phyloP scores from a whole-genome alignment of 2,329 filamentous ascomycete genomes.

The Trichoderma sp. region DNA sequence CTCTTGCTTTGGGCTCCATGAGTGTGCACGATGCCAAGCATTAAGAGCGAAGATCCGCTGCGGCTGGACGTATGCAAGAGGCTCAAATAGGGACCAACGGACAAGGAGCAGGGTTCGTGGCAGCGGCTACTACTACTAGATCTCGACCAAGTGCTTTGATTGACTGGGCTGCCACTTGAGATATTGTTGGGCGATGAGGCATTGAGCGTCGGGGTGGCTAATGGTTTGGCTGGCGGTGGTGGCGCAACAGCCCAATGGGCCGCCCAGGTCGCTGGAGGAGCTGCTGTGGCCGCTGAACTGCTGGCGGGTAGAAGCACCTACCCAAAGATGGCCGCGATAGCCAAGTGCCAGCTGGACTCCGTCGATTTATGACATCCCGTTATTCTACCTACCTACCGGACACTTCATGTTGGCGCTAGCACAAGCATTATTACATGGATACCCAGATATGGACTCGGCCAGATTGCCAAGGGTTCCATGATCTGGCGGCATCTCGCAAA shows the following conservation, averaged over 20 bases:
- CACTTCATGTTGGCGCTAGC: conserved; percentile 8
- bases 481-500: conserved; percentile 21
- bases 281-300: conserved; percentile 11
- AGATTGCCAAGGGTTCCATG: conserved; percentile 24
- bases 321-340: too few relatives aligned
- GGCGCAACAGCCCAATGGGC: conserved; percentile 13
- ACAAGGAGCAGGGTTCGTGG: conserved; percentile 6
- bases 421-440: too few relatives aligned
- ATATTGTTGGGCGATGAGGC: conserved; percentile 6
- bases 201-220: conserved; percentile 15
- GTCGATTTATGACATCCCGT: too few relatives aligned
- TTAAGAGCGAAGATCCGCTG: conserved; percentile 19
- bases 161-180: too few relatives aligned
- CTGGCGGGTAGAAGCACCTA: too few relatives aligned
- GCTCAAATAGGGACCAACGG: conserved; percentile 14
- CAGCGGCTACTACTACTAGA: too few relatives aligned
- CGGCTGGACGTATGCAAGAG: conserved; percentile 24
- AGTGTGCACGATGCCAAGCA: conserved; percentile 20
- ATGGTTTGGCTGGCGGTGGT: conserved; percentile 2
- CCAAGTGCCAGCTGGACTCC: too few relatives aligned
- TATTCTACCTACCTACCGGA: too few relatives aligned
- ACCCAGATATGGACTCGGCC: not conserved
- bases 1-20: conserved; percentile 18
- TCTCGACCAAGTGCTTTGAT: too few relatives aligned
- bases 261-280: not conserved